These are phyloP conservation scores for Talaromyces stipitatus DNA, from an alignment of 495 filamentous ascomycete genomes.

Conservation along the genomic window DNA sequence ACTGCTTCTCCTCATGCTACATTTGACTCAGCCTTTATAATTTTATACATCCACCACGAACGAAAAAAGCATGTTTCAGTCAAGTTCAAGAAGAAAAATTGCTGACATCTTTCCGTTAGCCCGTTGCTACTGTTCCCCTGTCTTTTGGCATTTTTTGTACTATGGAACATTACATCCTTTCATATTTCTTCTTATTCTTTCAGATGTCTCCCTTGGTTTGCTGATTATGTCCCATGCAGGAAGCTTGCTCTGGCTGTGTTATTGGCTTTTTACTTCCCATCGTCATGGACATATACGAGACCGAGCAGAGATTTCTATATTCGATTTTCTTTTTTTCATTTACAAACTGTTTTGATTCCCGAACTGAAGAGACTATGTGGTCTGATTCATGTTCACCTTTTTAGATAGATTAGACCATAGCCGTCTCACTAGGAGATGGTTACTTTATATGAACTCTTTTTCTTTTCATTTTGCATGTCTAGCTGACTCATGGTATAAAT, in stretches of 20 bases:
- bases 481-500: neutral
- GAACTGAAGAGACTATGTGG: neutral
- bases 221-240: neutral
- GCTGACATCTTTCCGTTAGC: neutral
- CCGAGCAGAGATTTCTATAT: too few relatives aligned
- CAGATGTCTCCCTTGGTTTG: neutral
- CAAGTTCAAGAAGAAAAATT: neutral
- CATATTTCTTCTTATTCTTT: neutral
- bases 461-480: neutral
- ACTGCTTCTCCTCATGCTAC: too few relatives aligned
- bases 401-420: conserved; percentile 9
- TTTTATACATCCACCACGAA: neutral
- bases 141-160: conserved; percentile 1
- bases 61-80: neutral
- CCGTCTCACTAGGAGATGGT: conserved; percentile 4
- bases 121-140: neutral
- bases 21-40: neutral
- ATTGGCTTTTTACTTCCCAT: too few relatives aligned
- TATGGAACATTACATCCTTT: conserved; percentile 2
- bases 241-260: too few relatives aligned
- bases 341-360: conserved; percentile 1
- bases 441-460: neutral
- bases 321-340: too few relatives aligned
- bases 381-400: neutral
- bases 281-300: too few relatives aligned